Evolutionary conservation across 2,329 filamentous ascomycete genomes (phyloP), one percentile per base, ranked within the genome.

Genomic region (Aureobasidium sp.): DNA sequence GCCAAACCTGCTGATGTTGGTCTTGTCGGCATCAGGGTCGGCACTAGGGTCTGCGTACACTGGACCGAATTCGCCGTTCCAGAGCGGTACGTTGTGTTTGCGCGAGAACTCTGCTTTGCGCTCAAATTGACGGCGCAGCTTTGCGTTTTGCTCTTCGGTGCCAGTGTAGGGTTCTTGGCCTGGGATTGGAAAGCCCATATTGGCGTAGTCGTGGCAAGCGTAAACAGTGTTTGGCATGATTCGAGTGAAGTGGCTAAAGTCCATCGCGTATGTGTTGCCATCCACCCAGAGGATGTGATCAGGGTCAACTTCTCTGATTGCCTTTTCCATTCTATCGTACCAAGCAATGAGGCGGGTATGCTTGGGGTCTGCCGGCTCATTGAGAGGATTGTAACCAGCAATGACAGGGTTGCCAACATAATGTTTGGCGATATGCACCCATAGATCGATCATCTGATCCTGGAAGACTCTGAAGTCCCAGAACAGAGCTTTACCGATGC

Each of bases 181-280:
- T 75, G 0, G 50, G 65, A 66, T 68, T 8, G 64, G 81, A 64
- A 83, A 82, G 0, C 80, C 81, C 65, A 78, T 76, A 59, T 67
- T 72, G 34, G 74, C 75, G 65, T 83, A 82, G 67, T 83, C 81
- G 66, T 83, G 81, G 50, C 79, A 74, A 7, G 77, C 73, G 65
- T 80, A 81, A 12, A 79, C 77, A 26, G 72, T 71, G 57, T 80
- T 79, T 0, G 77, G 77, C 5, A 79, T 68, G 1, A 77, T 70
- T 1, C 67, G 68, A n/a, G 76, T 70, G 62, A 81, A 80, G 0
- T 72, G 72, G 34, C 71, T 76, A 67, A 76, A 80, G 62, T 81
- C 79, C 71, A 81, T 81, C 20, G 80, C 76, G 62, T 81, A 83
- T 0, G 81, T 83, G 70, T 83, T 83, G 8, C 79, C 79, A 55